A percentile compares a stretch with the other conserved stretches of the same genome.
Evolutionary conservation across 345 rosid species (phyloP).

Genomic region (Eucalyptus grandis): DNA sequence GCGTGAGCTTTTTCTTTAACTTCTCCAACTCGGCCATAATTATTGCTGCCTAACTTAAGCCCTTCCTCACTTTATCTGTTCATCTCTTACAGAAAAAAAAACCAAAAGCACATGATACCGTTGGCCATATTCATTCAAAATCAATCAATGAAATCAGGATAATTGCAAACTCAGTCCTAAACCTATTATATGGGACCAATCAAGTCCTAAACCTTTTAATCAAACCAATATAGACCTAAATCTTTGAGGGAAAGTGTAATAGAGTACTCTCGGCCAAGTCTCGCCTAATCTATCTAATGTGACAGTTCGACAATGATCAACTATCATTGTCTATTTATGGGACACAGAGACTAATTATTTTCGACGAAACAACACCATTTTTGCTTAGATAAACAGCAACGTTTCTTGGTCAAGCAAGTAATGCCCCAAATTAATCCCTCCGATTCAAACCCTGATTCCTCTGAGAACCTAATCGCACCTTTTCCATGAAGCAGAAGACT

Average conservation of each 20-base stretch:
- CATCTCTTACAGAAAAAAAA: neutral
- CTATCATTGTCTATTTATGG: neutral
- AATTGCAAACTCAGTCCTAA: neutral
- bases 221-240: neutral
- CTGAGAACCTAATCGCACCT: neutral
- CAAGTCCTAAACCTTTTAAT: neutral
- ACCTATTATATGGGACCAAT: neutral
- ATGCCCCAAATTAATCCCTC: neutral
- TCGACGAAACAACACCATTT: neutral
- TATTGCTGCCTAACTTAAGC: neutral
- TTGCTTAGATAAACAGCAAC: neutral
- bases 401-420: neutral
- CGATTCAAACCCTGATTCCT: neutral
- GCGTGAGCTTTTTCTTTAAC: conserved; percentile 71
- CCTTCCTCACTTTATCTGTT: neutral
- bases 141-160: neutral
- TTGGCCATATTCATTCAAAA: neutral
- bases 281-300: neutral
- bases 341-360: neutral
- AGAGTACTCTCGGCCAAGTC: neutral
- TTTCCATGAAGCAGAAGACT: neutral
- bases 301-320: neutral
- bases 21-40: conserved; percentile 89
- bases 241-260: neutral
- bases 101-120: neutral